Conservation (phyloP, 2,329 filamentous ascomycete species). For the Harringtonia aguacate region DNA sequence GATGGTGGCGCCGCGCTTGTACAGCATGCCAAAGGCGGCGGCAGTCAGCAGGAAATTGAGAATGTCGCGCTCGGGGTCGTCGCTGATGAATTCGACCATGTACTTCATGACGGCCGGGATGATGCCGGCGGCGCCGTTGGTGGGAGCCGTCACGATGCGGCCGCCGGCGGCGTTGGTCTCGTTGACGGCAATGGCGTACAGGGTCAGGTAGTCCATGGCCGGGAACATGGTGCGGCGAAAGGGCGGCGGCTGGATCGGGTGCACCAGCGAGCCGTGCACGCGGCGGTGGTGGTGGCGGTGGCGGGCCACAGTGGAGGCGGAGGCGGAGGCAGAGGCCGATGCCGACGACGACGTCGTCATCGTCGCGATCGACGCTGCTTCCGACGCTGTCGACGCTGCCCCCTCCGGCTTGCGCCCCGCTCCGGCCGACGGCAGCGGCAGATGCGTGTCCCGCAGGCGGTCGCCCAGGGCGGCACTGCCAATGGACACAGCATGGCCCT, state of each 20-base stretch:
- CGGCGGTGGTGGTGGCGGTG: no score
- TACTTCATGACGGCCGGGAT: slow-evolving; percentile 41
- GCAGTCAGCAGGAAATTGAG: slow-evolving; percentile 37
- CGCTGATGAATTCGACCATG: slow-evolving; percentile 37
- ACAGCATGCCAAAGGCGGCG: slow-evolving; percentile 40
- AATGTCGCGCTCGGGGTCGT: slow-evolving; percentile 36
- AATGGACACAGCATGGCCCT: no score
- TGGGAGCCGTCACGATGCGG: slow-evolving; percentile 39
- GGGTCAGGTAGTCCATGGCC: slow-evolving; percentile 38
- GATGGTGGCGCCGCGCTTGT: slow-evolving; percentile 41
- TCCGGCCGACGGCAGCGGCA: no score
- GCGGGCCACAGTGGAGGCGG: no score
- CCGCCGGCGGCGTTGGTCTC: slow-evolving; percentile 41
- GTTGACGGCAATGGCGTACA: slow-evolving; percentile 41
- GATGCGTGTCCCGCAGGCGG: no score
- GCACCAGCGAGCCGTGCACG: slow-evolving; percentile 32
- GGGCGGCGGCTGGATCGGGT: slow-evolving; percentile 34
- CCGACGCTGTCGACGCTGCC: no score
- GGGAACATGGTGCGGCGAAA: slow-evolving; percentile 34
- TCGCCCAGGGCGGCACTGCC: no score
- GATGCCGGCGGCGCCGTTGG: slow-evolving; percentile 39
- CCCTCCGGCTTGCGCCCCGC: background rate
- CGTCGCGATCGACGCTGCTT: no score
- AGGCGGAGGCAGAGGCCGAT: no score
- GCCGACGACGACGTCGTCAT: no score